Evolutionary conservation across 495 filamentous ascomycete species (phyloP), one percentile per base, ranked within the genome.

Genomic region (Lepidopterella palustris): DNA sequence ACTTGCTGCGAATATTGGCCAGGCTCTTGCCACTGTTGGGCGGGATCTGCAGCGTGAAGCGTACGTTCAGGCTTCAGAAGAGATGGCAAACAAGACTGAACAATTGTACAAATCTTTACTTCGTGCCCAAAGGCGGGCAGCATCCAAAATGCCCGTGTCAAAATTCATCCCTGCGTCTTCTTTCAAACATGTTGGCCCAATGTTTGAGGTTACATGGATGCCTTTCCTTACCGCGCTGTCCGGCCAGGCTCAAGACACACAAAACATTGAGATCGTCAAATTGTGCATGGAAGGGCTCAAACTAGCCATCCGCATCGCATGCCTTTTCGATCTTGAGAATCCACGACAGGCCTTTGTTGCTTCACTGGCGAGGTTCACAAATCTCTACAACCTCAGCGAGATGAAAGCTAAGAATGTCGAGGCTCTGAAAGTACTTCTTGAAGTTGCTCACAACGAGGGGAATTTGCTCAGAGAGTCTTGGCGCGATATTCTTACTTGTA

Each of bases 181-280:
- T 0, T 92, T 88, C 70, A 92, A 87, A 61, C 93, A 99, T 73
- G 87, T 95, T 52, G 93, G 93, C 0, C 91, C 93, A 2, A 99
- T 99, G 92, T 99, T 99, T 64, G 92, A 97, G 63, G 92, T 96
- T 15, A 95, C 89, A 0, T 99, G 93, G 93, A 99, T 97, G 92
- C 93, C 92, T 20, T 95, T 96, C 74, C 85, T 97, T 68, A 96
- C 90, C 9, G 90, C 90, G 0, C 79, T 97, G 25, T 96, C 93
- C 3, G 90, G 88, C 26, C 84, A 90, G 58, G 90, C 90, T 73
- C 92, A 96, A 66, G 89, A 92, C 68, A 88, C 89, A 0, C 87
- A 95, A 54, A 93, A 96, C 69, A 78, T 96, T 20, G 89, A 96
- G 65, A 88, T 89, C 20, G 91, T 97, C 68, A 87, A 84, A 68